These are phyloP conservation scores for Paraphoma chrysanthemicola DNA, from an alignment of 2,329 filamentous ascomycete species.

Conservation along the genomic window DNA sequence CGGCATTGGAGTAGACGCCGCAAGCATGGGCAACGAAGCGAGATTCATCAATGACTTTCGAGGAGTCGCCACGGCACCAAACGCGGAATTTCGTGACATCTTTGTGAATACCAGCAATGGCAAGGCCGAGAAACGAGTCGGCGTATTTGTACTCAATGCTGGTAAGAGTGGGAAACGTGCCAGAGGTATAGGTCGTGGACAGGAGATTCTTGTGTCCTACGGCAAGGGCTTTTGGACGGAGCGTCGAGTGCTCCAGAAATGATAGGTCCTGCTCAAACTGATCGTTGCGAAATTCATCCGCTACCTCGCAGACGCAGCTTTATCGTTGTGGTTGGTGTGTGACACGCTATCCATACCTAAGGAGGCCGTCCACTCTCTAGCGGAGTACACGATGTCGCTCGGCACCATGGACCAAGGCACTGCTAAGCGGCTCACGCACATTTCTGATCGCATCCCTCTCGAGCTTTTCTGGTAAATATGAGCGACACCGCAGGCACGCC, in stretches of 20 bases:
- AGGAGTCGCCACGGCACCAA: constrained; percentile 51
- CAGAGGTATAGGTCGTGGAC: constrained; percentile 55
- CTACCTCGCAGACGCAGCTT: too few relatives aligned
- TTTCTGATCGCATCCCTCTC: too few relatives aligned
- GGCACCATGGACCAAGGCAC: too few relatives aligned
- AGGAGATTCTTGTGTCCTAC: constrained; percentile 62
- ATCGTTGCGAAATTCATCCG: too few relatives aligned
- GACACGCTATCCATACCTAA: too few relatives aligned
- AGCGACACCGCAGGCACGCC: too few relatives aligned
- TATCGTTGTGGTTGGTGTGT: too few relatives aligned
- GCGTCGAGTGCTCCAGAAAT: constrained; percentile 26
- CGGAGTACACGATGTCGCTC: too few relatives aligned
- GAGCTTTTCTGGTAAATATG: too few relatives aligned
- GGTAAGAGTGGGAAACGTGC: constrained; percentile 58
- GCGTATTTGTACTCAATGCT: constrained; percentile 57
- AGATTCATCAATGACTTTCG: constrained; percentile 63
- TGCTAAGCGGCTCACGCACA: too few relatives aligned
- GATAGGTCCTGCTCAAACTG: background rate
- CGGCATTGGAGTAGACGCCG: constrained; percentile 58
- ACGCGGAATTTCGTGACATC: constrained; percentile 54
- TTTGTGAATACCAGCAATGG: constrained; percentile 46
- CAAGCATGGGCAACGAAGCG: constrained; percentile 58
- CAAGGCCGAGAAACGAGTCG: constrained; percentile 56
- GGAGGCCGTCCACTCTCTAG: too few relatives aligned
- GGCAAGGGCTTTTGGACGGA: constrained; percentile 60